Percentiles rank a stretch among this genome's conserved stretches.
phyloP scores from a whole-genome alignment of 2,329 filamentous ascomycete species.

The Aspergillaceae sp. region DNA sequence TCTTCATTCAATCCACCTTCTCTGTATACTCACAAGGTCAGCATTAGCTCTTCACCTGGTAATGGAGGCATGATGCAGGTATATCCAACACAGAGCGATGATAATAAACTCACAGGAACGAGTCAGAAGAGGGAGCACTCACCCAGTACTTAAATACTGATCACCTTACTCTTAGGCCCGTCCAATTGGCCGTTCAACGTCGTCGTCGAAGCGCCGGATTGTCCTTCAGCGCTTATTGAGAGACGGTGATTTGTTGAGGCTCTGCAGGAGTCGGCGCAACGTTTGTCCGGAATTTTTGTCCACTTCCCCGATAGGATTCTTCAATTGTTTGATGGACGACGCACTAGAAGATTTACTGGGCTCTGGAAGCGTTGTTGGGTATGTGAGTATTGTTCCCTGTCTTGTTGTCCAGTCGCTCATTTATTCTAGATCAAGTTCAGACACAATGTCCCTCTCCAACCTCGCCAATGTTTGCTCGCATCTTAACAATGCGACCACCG shows the following conservation, averaged over 20 bases:
- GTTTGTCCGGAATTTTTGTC: slow-evolving; percentile 2
- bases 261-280: background rate
- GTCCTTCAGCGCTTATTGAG: slow-evolving; percentile 3
- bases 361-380: too few relatives aligned
- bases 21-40: slow-evolving; percentile 38
- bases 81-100: too few relatives aligned
- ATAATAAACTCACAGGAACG: too few relatives aligned
- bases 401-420: too few relatives aligned
- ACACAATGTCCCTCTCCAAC: slow-evolving; percentile 62
- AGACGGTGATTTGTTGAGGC: background rate
- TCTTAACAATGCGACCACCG: slow-evolving; percentile 78
- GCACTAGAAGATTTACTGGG: too few relatives aligned
- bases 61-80: slow-evolving; percentile 35
- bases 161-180: background rate
- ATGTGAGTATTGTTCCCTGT: too few relatives aligned
- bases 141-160: background rate
- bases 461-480: slow-evolving; percentile 79
- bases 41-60: slow-evolving; percentile 38
- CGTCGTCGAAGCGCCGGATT: background rate
- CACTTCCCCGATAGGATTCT: too few relatives aligned
- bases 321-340: too few relatives aligned
- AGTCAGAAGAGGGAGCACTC: too few relatives aligned
- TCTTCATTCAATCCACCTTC: slow-evolving; percentile 1
- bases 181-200: background rate
- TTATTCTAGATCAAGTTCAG: too few relatives aligned